A percentile compares a stretch with the other conserved stretches of the same genome.
phyloP scores from a whole-genome alignment of 108 stramenopile species.

The Cylindrotheca fusiformis region DNA sequence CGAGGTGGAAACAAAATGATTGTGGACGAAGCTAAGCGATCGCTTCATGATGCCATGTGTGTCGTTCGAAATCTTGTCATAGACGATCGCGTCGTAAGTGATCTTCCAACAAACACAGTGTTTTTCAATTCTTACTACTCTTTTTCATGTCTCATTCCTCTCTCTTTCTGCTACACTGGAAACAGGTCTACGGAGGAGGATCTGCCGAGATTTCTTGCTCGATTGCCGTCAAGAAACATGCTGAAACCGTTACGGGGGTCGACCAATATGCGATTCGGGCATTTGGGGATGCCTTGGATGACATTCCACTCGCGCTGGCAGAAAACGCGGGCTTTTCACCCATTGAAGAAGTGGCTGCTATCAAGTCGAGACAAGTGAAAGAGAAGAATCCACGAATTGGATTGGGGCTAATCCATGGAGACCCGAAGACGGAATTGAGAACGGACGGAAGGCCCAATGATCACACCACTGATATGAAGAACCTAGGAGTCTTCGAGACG shows the following conservation, averaged over 20 bases:
- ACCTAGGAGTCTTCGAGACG: slow-evolving; percentile 98
- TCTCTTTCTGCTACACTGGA: too few species aligned
- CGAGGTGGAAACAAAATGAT: slow-evolving; percentile 99
- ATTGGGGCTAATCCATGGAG: slow-evolving; percentile 56
- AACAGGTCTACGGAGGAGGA: slow-evolving; percentile 95
- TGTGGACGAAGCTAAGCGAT: slow-evolving; percentile 99
- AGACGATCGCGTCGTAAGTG: slow-evolving; percentile 83
- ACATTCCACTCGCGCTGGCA: slow-evolving; percentile 98
- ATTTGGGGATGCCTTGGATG: slow-evolving; percentile 98
- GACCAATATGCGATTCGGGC: slow-evolving; percentile 99
- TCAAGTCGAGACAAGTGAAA: slow-evolving; percentile 91
- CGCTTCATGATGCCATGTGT: slow-evolving; percentile 99
- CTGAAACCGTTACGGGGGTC: slow-evolving; percentile 91
- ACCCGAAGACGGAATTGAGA: slow-evolving; percentile 42
- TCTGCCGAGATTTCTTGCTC: slow-evolving; percentile 98
- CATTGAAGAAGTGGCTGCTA: slow-evolving; percentile 95
- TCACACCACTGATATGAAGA: slow-evolving; percentile 87
- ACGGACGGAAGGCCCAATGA: slow-evolving; percentile 40
- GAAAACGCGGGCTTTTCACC: slow-evolving; percentile 97
- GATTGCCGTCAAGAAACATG: slow-evolving; percentile 87
- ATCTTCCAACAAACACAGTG: too few species aligned
- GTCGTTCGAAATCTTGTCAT: slow-evolving; percentile 97
- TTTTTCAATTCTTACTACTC: too few species aligned
- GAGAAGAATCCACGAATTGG: slow-evolving; percentile 90
- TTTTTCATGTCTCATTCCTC: too few species aligned